Evolutionary conservation across 441 rosid genomes (phyloP), one percentile per base, ranked within the genome.

Genomic region (Gossypium davidsonii): DNA sequence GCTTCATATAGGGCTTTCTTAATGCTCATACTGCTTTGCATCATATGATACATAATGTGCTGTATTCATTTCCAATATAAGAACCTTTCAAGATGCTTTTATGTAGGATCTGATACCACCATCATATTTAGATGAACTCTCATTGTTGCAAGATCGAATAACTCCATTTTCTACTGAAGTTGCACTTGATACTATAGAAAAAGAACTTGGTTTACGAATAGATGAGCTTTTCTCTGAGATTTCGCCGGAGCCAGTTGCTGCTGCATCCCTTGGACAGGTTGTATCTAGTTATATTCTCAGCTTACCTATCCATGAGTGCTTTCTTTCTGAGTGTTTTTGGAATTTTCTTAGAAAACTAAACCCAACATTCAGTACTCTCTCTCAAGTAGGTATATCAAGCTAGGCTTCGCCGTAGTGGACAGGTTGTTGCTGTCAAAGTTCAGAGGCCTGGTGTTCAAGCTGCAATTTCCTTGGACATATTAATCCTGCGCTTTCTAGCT

Each of bases 261-360:
- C 97, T 76, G 97, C 98, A 25, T 94, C 98, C 44, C 97, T 92
- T 51, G 98, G 97, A 62, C 98, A 94, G 95, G 97, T 91, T 14
- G 39, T 18, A 10, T 6, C 42, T 65, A 23, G 12, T 65, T 65
- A 65, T 42, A 20, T 42, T 44, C 53, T 21, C 12, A 6, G 17
- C 55, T 6, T 66, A 71, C 69, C 59, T 10, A 23, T 46, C 66
- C 59, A 12, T 28, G 28, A n/a, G 61, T 65, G 51, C 62, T 67
- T 49, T 39, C 26, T 21, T 55, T 71, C 11, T 12, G 28, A 72
- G 34, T 25, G 44, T 55, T 0, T 3, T 42, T 62, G 26, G 51
- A 34, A 14, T 67, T 37, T 25, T 56, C 25, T 26, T 57, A 23
- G 70, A 71, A 63, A 61, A 18, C 69, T 56, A 5, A 49, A 9